Evolutionary conservation across 805 yeast genomes (phyloP).

Genomic region (Spathaspora girioi): DNA sequence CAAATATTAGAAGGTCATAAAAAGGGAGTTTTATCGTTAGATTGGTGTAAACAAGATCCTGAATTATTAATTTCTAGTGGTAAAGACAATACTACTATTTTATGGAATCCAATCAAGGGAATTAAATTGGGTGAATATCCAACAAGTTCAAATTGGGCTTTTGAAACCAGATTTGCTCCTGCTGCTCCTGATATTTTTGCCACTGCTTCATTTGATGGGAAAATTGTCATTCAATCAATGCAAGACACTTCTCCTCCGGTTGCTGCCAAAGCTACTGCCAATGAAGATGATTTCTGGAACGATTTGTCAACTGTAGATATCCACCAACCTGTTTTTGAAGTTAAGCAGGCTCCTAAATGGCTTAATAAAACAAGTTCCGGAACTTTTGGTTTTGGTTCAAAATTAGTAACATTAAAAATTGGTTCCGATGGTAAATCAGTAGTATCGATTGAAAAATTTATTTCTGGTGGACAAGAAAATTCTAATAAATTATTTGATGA

Average conservation of each 20-base stretch:
- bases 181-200: conserved; percentile 86
- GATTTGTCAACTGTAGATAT: conserved; percentile 64
- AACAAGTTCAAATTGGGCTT: conserved; percentile 89
- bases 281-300: conserved; percentile 75
- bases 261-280: conserved; percentile 35
- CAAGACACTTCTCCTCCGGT: conserved; percentile 77
- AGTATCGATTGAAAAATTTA: conserved; percentile 42
- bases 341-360: conserved; percentile 89
- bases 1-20: conserved; percentile 71
- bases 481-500: conserved; percentile 50
- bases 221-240: conserved; percentile 73
- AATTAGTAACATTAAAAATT: conserved; percentile 56
- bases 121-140: conserved; percentile 81
- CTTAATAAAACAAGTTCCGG: conserved; percentile 69
- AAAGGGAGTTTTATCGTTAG: conserved; percentile 84
- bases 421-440: conserved; percentile 38
- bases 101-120: conserved; percentile 88
- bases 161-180: conserved; percentile 86
- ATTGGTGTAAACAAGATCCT: conserved; percentile 89
- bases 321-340: conserved; percentile 67
- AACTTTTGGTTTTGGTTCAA: conserved; percentile 92
- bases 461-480: conserved; percentile 29
- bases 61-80: conserved; percentile 83
- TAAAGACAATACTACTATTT: conserved; percentile 77
- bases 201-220: conserved; percentile 83